Conservation (phyloP, 129 eudicot genomes). For the Solidago caesia region DNA sequence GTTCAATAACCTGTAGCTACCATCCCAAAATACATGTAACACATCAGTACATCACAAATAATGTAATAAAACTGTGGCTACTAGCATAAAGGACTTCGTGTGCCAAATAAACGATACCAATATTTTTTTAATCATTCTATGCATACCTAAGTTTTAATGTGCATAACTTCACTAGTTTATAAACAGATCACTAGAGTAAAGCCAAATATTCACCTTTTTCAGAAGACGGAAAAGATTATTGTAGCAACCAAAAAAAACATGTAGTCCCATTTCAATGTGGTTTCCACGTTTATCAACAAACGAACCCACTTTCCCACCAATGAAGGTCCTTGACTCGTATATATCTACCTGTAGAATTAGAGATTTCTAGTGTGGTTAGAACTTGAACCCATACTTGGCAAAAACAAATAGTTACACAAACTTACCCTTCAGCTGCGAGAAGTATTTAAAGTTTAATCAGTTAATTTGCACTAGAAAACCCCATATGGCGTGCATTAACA, state of each 20-base stretch:
- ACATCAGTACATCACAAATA: too few relatives aligned
- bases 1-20: too few relatives aligned
- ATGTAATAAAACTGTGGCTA: too few relatives aligned
- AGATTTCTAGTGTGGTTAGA: constrained; percentile 22
- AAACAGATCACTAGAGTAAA: not conserved
- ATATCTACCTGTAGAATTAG: constrained; percentile 74
- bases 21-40: too few relatives aligned
- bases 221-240: constrained; percentile 91
- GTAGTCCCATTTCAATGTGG: constrained; percentile 98
- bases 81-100: too few relatives aligned
- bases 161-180: constrained; percentile 2
- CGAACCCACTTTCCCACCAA: constrained; percentile 98
- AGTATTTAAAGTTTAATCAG: not conserved
- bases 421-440: not conserved
- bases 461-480: constrained; percentile 1
- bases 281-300: constrained; percentile 90
- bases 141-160: not conserved
- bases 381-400: constrained; percentile 16
- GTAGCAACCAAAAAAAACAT: constrained; percentile 98
- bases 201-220: constrained; percentile 64
- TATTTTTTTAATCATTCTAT: too few relatives aligned
- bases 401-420: constrained; percentile 4
- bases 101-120: too few relatives aligned
- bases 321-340: constrained; percentile 85
- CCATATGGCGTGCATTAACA: constrained; percentile 4